Evolutionary conservation across 2,329 filamentous ascomycete species (phyloP).

Genomic region (Nigrospora sphaerica): DNA sequence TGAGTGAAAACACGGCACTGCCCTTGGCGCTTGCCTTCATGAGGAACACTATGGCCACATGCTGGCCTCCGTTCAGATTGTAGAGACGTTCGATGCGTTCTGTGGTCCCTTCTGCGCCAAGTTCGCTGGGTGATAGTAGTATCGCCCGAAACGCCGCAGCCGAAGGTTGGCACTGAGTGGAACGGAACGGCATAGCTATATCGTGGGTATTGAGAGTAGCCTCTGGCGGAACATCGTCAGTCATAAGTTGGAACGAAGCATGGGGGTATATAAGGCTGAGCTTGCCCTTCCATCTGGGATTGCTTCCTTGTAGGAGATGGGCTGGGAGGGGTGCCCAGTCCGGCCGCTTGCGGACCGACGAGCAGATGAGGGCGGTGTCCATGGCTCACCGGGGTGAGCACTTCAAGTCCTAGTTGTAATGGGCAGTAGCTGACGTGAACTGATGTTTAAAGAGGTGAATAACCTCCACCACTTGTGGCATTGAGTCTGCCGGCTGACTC

Average conservation of each 20-base stretch:
- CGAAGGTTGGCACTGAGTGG: slow-evolving; percentile 1
- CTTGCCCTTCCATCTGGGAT: slow-evolving; percentile 20
- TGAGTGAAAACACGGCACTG: slow-evolving; percentile 24
- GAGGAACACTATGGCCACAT: slow-evolving; percentile 37
- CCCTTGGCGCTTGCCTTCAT: slow-evolving; percentile 22
- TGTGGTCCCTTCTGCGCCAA: slow-evolving; percentile 18
- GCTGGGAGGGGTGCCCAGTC: slow-evolving; percentile 17
- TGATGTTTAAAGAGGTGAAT: too few relatives aligned
- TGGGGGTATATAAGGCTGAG: not conserved
- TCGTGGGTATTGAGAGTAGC: slow-evolving; percentile 34
- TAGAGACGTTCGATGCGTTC: slow-evolving; percentile 32
- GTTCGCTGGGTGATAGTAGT: slow-evolving; percentile 31
- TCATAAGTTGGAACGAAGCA: slow-evolving; percentile 3
- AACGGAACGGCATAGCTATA: slow-evolving; percentile 29
- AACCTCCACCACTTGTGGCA: too few relatives aligned
- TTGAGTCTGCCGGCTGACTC: too few relatives aligned
- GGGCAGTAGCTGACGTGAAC: too few relatives aligned
- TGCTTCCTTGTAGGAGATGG: slow-evolving; percentile 13
- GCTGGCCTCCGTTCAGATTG: slow-evolving; percentile 29
- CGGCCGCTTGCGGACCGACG: slow-evolving; percentile 19
- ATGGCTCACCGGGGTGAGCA: slow-evolving; percentile 5
- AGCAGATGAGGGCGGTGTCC: slow-evolving; percentile 17
- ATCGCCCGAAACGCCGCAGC: slow-evolving; percentile 26
- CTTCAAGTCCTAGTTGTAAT: not conserved
- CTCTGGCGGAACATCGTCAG: slow-evolving; percentile 26